These are phyloP conservation scores for Boletus edulis DNA, from an alignment of 768 basidiomycete species.

Conservation along the genomic window DNA sequence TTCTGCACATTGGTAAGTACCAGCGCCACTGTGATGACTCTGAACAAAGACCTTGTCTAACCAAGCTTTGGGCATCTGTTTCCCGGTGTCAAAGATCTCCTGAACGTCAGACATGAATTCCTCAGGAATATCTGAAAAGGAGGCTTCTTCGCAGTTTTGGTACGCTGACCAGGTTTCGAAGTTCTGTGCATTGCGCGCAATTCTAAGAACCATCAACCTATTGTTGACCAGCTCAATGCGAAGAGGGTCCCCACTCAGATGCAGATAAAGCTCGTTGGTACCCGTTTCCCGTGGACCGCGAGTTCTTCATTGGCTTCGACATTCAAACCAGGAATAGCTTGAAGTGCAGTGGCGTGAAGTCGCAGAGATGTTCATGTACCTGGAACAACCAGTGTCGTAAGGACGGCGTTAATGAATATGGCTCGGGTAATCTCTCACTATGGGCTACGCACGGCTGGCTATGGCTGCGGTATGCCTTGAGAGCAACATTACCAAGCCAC, in stretches of 20 bases:
- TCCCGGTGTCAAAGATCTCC: slow-evolving; percentile 37
- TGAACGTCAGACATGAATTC: slow-evolving; percentile 36
- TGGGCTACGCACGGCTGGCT: no score
- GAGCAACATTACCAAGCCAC: no score
- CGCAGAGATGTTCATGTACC: not conserved
- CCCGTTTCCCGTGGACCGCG: slow-evolving; percentile 11
- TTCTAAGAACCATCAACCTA: slow-evolving; percentile 31
- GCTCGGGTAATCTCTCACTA: no score
- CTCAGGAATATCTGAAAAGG: slow-evolving; percentile 43
- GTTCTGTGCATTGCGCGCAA: slow-evolving; percentile 45
- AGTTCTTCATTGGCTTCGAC: slow-evolving; percentile 20
- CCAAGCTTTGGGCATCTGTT: slow-evolving; percentile 42
- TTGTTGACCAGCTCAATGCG: not conserved
- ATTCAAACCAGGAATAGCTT: slow-evolving; percentile 1
- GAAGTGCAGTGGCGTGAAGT: no score
- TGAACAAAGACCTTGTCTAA: slow-evolving; percentile 34
- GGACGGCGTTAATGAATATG: no score
- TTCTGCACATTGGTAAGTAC: slow-evolving; percentile 8
- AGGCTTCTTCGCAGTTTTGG: slow-evolving; percentile 50
- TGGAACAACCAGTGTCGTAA: slow-evolving; percentile 16
- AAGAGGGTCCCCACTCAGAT: slow-evolving; percentile 38
- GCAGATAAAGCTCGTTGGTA: slow-evolving; percentile 42
- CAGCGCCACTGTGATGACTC: not conserved
- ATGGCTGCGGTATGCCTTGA: no score
- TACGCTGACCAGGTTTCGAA: slow-evolving; percentile 53